Percentiles rank a stretch among this genome's conserved stretches.
phyloP scores from a whole-genome alignment of 202 grass and related monocot species.

The Setaria viridis region DNA sequence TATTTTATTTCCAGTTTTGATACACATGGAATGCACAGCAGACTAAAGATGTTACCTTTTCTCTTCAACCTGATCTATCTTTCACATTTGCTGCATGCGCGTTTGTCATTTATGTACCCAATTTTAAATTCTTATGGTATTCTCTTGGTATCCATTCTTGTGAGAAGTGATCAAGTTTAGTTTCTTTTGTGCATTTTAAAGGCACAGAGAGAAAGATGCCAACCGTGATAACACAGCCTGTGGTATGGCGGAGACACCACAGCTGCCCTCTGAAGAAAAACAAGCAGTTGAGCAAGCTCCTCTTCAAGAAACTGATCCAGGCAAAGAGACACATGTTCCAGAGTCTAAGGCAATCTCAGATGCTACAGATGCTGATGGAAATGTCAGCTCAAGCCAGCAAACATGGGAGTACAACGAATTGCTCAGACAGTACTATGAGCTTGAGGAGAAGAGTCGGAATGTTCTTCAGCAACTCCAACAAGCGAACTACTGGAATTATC shows the following conservation, averaged over 20 bases:
- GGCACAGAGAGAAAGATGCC: conserved; percentile 38
- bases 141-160: not conserved
- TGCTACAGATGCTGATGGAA: conserved; percentile 26
- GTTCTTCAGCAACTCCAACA: conserved; percentile 82
- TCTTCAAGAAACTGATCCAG: conserved; percentile 47
- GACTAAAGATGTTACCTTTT: not conserved
- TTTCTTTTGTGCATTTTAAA: conserved; percentile 42
- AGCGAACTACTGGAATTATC: conserved; percentile 63
- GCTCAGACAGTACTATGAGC: conserved; percentile 76
- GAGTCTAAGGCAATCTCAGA: conserved; percentile 39
- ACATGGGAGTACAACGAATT: conserved; percentile 60
- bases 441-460: conserved; percentile 76
- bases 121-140: conserved; percentile 22
- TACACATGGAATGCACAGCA: not conserved
- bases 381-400: conserved; percentile 56
- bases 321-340: conserved; percentile 39
- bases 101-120: conserved; percentile 6
- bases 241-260: conserved; percentile 33
- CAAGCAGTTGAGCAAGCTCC: conserved; percentile 45
- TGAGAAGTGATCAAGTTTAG: conserved; percentile 2
- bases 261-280: conserved; percentile 36
- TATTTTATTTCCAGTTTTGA: not conserved
- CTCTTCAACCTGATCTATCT: not conserved
- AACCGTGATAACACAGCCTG: conserved; percentile 16
- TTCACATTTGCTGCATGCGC: not conserved